Evolutionary conservation across 148 eudicot genomes (phyloP).

Genomic region (Amaranthus hypochondriacus): DNA sequence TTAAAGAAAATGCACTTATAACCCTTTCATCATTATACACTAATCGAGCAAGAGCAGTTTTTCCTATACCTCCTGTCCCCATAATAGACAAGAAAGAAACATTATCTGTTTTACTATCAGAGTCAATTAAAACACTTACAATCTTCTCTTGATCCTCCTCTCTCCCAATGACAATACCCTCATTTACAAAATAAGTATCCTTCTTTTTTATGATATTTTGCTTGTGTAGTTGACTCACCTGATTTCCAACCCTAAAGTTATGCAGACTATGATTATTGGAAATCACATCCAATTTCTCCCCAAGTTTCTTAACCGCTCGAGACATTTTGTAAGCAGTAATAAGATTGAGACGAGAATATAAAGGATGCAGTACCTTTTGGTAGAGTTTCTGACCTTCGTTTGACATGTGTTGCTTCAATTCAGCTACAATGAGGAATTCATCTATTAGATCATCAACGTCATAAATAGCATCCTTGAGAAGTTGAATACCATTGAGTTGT

Average conservation of each 20-base stretch:
- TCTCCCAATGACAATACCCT: neutral
- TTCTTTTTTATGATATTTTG: neutral
- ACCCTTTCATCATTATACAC: neutral
- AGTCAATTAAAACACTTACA: neutral
- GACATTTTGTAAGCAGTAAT: neutral
- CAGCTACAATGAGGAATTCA: neutral
- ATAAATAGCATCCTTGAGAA: neutral
- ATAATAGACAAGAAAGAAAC: neutral
- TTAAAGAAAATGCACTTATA: no score
- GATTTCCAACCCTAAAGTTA: neutral
- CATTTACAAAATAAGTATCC: neutral
- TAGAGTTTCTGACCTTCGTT: neutral
- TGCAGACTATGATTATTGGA: neutral
- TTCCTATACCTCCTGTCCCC: neutral
- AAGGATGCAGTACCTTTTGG: neutral
- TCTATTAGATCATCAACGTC: slow-evolving; percentile 4
- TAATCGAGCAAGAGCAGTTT: neutral
- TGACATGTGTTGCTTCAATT: neutral
- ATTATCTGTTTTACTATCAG: neutral
- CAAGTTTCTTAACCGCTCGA: neutral
- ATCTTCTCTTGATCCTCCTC: neutral
- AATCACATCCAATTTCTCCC: neutral
- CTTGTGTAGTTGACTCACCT: neutral
- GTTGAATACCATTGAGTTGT: neutral
- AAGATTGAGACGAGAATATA: slow-evolving; percentile 4